A percentile compares a stretch with the other conserved stretches of the same genome.
phyloP scores from a whole-genome alignment of 768 basidiomycete species.

The Naematelia aurantialba region DNA sequence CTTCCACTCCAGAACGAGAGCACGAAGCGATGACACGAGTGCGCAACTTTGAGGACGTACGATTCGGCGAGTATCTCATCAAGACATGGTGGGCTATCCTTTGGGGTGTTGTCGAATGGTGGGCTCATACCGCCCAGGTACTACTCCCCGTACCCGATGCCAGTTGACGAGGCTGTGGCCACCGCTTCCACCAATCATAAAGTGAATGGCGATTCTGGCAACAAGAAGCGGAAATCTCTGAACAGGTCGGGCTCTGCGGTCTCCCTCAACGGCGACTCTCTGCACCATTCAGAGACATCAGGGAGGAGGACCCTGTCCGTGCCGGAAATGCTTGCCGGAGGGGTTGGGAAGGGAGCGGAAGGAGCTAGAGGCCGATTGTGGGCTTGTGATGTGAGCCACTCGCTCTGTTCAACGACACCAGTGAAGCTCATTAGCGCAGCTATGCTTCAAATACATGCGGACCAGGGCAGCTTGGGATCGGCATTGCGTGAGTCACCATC shows the following conservation, averaged over 20 bases:
- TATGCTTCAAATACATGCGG: constrained; percentile 94
- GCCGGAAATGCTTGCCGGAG: constrained; percentile 31
- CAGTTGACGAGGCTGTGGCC: constrained; percentile 28
- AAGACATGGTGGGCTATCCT: constrained; percentile 69
- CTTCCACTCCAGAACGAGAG: constrained; percentile 37
- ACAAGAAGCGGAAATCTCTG: constrained; percentile 8
- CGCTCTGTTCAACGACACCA: not conserved
- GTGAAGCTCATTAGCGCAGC: constrained; percentile 11
- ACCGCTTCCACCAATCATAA: not conserved
- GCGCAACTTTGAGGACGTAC: constrained; percentile 79
- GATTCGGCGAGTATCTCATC: constrained; percentile 80
- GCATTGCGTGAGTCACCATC: constrained; percentile 57
- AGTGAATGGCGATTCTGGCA: constrained; percentile 2
- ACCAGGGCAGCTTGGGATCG: constrained; percentile 64
- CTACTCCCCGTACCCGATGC: constrained; percentile 79
- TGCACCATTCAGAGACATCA: not conserved
- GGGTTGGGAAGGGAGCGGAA: constrained; percentile 36
- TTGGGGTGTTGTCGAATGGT: not conserved
- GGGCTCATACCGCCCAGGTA: constrained; percentile 60
- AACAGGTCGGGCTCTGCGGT: constrained; percentile 3
- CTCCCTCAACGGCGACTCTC: constrained; percentile 2
- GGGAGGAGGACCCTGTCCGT: constrained; percentile 12
- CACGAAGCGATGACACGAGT: constrained; percentile 41
- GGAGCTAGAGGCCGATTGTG: constrained; percentile 43
- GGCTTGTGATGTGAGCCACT: constrained; percentile 45